Percentiles rank a stretch among this genome's conserved stretches.
Conservation (phyloP, 805 yeast species). For the Candida maesae region DNA sequence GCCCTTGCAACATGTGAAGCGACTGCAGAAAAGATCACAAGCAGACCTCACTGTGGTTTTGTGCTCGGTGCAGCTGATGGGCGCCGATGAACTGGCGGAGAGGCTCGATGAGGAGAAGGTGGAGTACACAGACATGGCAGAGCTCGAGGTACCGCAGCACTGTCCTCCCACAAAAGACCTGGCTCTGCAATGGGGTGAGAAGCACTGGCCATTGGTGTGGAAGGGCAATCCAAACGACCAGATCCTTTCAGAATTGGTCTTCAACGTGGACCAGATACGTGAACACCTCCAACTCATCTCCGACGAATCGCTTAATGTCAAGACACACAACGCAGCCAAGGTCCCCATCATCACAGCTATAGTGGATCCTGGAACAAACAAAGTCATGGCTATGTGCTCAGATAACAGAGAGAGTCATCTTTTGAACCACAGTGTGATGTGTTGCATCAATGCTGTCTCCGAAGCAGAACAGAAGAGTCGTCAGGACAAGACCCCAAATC, state of each 20-base stretch:
- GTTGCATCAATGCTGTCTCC: constrained; percentile 65
- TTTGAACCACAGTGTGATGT: constrained; percentile 71
- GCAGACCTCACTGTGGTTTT: constrained; percentile 37
- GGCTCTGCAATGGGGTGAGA: constrained; percentile 58
- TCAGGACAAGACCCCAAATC: constrained; percentile 7
- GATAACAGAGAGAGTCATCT: constrained; percentile 48
- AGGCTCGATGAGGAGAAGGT: constrained; percentile 18
- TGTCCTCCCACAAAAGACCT: constrained; percentile 73
- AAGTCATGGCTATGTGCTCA: constrained; percentile 35
- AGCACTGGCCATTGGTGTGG: constrained; percentile 90
- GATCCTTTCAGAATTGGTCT: constrained; percentile 49
- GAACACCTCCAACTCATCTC: constrained; percentile 30
- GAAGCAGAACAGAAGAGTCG: constrained; percentile 43
- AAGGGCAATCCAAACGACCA: constrained; percentile 85
- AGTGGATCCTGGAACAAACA: constrained; percentile 50
- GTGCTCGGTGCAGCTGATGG: constrained; percentile 36
- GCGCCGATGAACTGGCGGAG: constrained; percentile 25
- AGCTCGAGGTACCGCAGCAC: constrained; percentile 47
- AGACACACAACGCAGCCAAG: constrained; percentile 2
- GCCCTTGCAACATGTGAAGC: constrained; percentile 44
- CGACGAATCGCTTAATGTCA: constrained; percentile 19
- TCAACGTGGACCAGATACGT: constrained; percentile 44
- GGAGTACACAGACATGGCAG: constrained; percentile 20
- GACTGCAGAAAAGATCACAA: constrained; percentile 41
- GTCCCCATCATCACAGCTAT: constrained; percentile 58